Conservation (phyloP, 331 rosid species). For the Spiraea crenata region DNA sequence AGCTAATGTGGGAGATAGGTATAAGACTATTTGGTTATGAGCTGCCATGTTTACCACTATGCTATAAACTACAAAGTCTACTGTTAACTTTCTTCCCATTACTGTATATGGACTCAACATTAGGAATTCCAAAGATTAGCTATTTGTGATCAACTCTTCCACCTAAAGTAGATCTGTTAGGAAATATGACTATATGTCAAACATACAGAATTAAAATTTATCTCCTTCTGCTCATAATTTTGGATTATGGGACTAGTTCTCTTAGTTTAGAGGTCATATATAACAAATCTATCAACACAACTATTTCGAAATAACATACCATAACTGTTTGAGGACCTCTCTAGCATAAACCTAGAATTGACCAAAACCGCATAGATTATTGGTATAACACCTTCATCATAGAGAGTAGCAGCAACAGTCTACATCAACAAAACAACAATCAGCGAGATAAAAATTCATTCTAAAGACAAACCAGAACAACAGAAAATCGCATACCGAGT, state of each 20-base stretch:
- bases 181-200: too few relatives aligned
- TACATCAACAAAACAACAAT: constrained; percentile 38
- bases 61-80: too few relatives aligned
- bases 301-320: constrained; percentile 42
- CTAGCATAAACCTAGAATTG: constrained; percentile 89
- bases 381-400: constrained; percentile 89
- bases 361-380: constrained; percentile 81
- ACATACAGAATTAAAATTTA: too few relatives aligned
- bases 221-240: too few relatives aligned
- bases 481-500: constrained; percentile 61
- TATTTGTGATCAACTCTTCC: too few relatives aligned
- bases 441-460: constrained; percentile 23
- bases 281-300: background rate
- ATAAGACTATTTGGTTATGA: too few relatives aligned
- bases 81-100: too few relatives aligned
- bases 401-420: constrained; percentile 79
- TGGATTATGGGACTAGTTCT: background rate
- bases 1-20: too few relatives aligned
- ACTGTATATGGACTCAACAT: too few relatives aligned
- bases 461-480: constrained; percentile 15
- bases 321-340: constrained; percentile 85
- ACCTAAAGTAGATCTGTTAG: too few relatives aligned
- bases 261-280: background rate
- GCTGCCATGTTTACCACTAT: too few relatives aligned
- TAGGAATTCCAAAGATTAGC: too few relatives aligned